phyloP scores from a whole-genome alignment of 2,329 filamentous ascomycete species.

The Calonectria pseudoreteaudii region DNA sequence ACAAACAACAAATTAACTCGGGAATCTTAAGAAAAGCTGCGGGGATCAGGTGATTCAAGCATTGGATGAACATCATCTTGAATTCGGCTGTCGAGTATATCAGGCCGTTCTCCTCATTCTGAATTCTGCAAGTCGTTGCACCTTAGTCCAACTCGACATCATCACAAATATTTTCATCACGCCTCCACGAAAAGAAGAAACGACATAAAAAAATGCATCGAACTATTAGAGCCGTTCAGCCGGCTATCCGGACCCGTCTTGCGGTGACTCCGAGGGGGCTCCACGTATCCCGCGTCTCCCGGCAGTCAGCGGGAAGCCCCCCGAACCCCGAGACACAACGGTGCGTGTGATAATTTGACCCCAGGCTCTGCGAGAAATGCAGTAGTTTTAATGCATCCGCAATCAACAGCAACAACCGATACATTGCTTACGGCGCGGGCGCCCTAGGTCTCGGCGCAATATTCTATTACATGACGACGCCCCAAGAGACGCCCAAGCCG shows the following conservation, averaged over 20 bases:
- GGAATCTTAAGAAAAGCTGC: not conserved
- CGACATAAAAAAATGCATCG: not conserved
- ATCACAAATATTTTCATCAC: not conserved
- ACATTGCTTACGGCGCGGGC: constrained; percentile 21
- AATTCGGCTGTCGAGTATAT: not conserved
- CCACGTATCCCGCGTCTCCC: constrained; percentile 8
- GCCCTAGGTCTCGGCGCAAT: constrained; percentile 30
- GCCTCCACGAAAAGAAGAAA: not conserved
- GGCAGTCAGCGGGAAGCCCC: constrained; percentile 1
- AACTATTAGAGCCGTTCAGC: constrained; percentile 5
- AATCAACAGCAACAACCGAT: constrained; percentile 19
- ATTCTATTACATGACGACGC: constrained; percentile 31
- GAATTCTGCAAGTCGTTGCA: not conserved
- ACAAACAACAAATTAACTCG: constrained; percentile 24
- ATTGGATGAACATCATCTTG: not conserved
- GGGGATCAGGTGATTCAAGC: constrained; percentile 18
- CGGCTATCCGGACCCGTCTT: not conserved
- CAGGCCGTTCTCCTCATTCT: not conserved
- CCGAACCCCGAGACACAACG: constrained; percentile 10
- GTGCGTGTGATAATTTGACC: not conserved
- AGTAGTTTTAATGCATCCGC: not conserved
- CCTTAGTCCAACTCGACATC: not conserved
- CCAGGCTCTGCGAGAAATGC: not conserved
- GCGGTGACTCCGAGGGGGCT: constrained; percentile 6
- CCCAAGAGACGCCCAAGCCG: constrained; percentile 27